Base-by-base conservation (phyloP, 129 eudicot genomes). In the Lactuca sativa region DNA sequence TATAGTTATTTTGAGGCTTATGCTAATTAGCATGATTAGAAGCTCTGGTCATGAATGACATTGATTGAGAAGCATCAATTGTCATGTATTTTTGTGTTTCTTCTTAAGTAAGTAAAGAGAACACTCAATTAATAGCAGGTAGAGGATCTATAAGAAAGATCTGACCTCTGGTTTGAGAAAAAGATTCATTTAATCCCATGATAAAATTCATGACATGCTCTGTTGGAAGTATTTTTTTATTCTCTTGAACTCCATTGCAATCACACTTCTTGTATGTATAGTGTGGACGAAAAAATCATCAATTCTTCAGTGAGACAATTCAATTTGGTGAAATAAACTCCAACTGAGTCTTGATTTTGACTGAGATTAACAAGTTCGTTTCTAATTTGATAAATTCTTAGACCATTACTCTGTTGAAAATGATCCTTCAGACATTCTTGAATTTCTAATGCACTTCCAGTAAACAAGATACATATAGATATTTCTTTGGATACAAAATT, bases 101-200 rank as follows among this genome's bases (percentile, higher is more conserved):
- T 38, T 25, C 30, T 25, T 25, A 25, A 0, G 2, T 25, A 25
- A 25, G 30, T 25, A 25, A 25, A 25, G 30, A n/a, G 16, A 44
- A 48, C 13, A 55, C 60, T 3, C 32, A 44, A 36, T 48, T 53
- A n/a, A 53, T 37, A 25, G 25, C 11, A 4, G 47, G 51, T 3
- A 67, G 9, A 4, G 62, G 72, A 8, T 44, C 38, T 33, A 67
- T 67, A 4, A 67, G 15, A 4, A 67, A 31, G 14, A 67, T 51
- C 6, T 49, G 61, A 67, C 48, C 59, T 25, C 4, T 11, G 0
- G 15, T 52, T 0, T 15, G 60, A 51, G 61, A 6, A 7, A 30
- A 53, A 7, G 47, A 49, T 1, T 53, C 62, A 32, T 52, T 52
- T 6, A 67, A 7, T 13, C 62, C 62, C 49, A 67, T 41, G 44